Conservation (phyloP, 768 basidiomycete genomes). For the Amanita rimosa region DNA sequence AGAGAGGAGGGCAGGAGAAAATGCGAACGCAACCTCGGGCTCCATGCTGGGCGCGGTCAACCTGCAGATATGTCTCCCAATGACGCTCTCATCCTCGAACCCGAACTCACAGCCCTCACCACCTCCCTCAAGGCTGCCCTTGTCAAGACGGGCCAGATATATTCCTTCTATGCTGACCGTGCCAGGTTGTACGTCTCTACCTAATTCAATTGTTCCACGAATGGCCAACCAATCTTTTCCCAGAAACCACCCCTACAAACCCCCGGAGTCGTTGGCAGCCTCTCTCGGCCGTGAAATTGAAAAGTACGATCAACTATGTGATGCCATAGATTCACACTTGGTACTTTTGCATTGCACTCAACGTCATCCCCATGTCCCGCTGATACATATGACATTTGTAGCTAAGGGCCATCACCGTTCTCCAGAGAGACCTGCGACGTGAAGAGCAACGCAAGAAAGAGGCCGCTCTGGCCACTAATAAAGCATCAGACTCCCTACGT, state of each 20-base stretch:
- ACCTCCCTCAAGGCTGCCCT: conserved; percentile 56
- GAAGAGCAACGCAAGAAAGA: conserved; percentile 45
- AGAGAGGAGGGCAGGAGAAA: not conserved
- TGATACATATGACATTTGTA: conserved; percentile 23
- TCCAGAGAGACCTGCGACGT: conserved; percentile 57
- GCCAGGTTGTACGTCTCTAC: conserved; percentile 42
- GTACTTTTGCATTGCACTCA: conserved; percentile 31
- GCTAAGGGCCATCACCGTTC: conserved; percentile 60
- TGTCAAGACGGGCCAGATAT: conserved; percentile 61
- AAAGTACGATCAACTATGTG: conserved; percentile 72
- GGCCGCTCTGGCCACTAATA: conserved; percentile 10
- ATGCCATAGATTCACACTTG: conserved; percentile 62
- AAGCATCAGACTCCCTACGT: not conserved
- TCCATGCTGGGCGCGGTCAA: not conserved
- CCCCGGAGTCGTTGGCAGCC: conserved; percentile 53
- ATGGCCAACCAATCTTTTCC: not conserved
- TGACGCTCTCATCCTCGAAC: conserved; percentile 41
- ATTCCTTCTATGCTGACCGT: conserved; percentile 56
- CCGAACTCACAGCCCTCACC: conserved; percentile 51
- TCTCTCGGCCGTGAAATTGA: conserved; percentile 66
- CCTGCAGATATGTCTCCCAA: conserved; percentile 7
- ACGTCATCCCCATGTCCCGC: not conserved
- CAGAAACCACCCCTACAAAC: conserved; percentile 38
- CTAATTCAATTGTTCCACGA: too few relatives aligned
- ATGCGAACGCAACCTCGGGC: not conserved